Conservation (phyloP, 106 monocot species). For the Phalaenopsis aphrodite region DNA sequence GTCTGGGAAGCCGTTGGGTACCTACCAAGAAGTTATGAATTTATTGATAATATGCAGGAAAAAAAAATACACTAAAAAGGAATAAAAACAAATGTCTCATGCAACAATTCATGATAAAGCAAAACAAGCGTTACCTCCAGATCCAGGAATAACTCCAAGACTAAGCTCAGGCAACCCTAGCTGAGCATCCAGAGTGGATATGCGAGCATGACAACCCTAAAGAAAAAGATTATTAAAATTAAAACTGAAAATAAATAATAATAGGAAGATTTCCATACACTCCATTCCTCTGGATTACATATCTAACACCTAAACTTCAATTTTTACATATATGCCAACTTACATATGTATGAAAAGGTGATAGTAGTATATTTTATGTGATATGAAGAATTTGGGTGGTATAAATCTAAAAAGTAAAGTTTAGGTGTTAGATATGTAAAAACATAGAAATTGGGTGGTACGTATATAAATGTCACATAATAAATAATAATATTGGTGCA, state of each 20-base stretch:
- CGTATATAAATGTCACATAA: no score
- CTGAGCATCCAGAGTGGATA: conserved; percentile 79
- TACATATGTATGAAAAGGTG: no score
- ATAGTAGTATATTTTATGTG: no score
- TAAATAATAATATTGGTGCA: not conserved
- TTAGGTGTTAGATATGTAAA: no score
- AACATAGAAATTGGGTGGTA: no score
- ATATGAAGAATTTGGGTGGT: no score
- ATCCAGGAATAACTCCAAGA: conserved; percentile 95
- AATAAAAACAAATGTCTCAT: not conserved
- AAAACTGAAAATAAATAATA: not conserved
- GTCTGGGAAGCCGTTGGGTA: conserved; percentile 97
- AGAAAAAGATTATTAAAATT: conserved; percentile 5
- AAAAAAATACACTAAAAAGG: not conserved
- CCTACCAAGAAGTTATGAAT: conserved; percentile 31
- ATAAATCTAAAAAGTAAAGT: no score
- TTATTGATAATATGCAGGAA: conserved; percentile 8
- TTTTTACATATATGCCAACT: no score
- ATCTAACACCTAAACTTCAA: no score
- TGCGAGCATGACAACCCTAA: conserved; percentile 94
- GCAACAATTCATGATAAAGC: not conserved
- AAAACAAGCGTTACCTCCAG: conserved; percentile 64
- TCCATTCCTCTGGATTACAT: no score
- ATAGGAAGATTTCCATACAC: no score
- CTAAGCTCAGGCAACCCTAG: conserved; percentile 93